Evolutionary conservation across 805 yeast species (phyloP).

Genomic region (Komagataella mondaviorum): DNA sequence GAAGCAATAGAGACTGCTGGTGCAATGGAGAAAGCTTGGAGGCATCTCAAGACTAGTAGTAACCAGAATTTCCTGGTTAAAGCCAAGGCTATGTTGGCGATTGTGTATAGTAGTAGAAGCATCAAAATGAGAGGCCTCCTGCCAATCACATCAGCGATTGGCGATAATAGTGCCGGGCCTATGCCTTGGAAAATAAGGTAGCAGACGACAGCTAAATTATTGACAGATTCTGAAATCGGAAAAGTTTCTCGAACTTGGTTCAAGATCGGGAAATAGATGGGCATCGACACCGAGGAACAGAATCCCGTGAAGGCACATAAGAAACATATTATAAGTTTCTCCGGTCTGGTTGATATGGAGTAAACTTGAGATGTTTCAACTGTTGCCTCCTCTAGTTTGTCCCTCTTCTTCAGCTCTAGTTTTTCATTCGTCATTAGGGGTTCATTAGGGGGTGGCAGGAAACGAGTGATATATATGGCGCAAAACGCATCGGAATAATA

Average conservation of each 20-base stretch:
- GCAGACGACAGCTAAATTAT: conserved; percentile 54
- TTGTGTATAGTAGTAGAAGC: conserved; percentile 35
- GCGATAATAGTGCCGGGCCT: conserved; percentile 47
- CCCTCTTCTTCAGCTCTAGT: conserved; percentile 1
- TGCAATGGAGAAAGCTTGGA: conserved; percentile 65
- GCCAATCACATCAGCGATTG: conserved; percentile 51
- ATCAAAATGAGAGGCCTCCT: conserved; percentile 47
- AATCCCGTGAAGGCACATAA: conserved; percentile 35
- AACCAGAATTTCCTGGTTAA: conserved; percentile 35
- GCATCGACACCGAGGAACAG: conserved; percentile 56
- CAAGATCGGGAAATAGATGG: conserved; percentile 66
- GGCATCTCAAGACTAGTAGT: conserved; percentile 42
- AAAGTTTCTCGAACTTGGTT: conserved; percentile 37
- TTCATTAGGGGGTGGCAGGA: neutral
- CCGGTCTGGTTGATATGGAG: conserved; percentile 29
- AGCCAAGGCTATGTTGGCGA: conserved; percentile 49
- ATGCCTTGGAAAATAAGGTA: conserved; percentile 61
- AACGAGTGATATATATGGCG: neutral
- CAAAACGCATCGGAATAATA: neutral
- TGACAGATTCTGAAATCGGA: conserved; percentile 31
- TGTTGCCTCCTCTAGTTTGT: neutral
- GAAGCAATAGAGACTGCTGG: conserved; percentile 53
- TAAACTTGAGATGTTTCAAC: conserved; percentile 14
- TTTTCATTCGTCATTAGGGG: conserved; percentile 1
- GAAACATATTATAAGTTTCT: conserved; percentile 24